These are phyloP conservation scores for Scolecobasidium constrictum DNA, from an alignment of 2,329 filamentous ascomycete species.

Conservation along the genomic window DNA sequence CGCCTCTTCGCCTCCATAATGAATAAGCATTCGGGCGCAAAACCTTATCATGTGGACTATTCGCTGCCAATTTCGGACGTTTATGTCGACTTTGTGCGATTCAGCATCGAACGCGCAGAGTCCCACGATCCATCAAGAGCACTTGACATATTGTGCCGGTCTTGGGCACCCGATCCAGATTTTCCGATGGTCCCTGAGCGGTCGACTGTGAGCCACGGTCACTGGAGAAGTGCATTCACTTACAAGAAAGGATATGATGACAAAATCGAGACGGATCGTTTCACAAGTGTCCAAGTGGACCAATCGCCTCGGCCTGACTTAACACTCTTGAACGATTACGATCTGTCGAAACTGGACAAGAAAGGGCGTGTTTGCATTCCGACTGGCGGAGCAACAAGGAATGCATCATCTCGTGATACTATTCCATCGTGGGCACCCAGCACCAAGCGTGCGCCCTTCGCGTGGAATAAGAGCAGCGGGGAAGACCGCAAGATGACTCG, in stretches of 20 bases:
- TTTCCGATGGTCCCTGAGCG: no score
- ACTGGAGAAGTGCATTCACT: no score
- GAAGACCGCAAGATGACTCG: constrained; percentile 8
- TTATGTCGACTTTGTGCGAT: constrained; percentile 24
- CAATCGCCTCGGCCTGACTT: not conserved
- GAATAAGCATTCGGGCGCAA: constrained; percentile 12
- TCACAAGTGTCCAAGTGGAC: not conserved
- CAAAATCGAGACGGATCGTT: no score
- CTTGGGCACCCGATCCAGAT: no score
- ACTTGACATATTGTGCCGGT: constrained; percentile 28
- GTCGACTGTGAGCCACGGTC: no score
- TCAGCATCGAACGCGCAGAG: constrained; percentile 18
- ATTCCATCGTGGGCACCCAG: constrained; percentile 23
- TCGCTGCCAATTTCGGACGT: constrained; percentile 19
- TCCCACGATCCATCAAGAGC: constrained; percentile 15
- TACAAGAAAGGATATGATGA: no score
- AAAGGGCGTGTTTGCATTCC: no score
- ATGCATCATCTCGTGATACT: no score
- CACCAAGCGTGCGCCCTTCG: constrained; percentile 16
- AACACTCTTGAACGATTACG: not conserved
- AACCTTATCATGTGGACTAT: constrained; percentile 24
- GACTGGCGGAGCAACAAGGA: no score
- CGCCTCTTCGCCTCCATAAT: no score
- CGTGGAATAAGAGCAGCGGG: constrained; percentile 14
- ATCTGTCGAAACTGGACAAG: not conserved